Base-by-base conservation (phyloP, 2,329 filamentous ascomycete species). In the Stenocarpella maydis region DNA sequence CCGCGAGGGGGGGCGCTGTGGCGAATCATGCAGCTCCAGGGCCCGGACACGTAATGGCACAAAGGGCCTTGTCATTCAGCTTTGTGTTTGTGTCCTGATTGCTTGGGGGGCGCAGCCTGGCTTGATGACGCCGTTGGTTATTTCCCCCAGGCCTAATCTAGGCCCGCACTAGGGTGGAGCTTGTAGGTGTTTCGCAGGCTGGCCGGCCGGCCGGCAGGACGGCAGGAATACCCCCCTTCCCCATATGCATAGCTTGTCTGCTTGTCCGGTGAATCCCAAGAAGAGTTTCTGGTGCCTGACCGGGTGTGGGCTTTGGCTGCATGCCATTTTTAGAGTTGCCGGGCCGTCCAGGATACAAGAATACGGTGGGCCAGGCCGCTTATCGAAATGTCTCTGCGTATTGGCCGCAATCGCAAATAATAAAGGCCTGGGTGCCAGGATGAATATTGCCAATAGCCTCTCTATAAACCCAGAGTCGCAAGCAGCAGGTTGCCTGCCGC, bases 291-390 rank as follows among this genome's bases (percentile, higher is more conserved):
- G 55, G 55, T 45, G 26, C 58, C 41, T 34, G 58, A 24, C 43
- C n/a, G 43, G 43, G 58, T 15, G 34, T 49, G 41, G 39, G 34
- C 21, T 58, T 17, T 53, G 41, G 52, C 28, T 67, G 63, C 50
- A 53, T 65, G 64, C 64, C 64, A 58, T 58, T 67, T 67, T 67
- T 67, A 67, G 64, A 67, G n/a, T 55, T 58, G 28, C 28, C 39
- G 64, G 52, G 41, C 19, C 53, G 64, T 41, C 64, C 64, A 49
- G 64, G 50, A 55, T 66, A 66, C 50, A 55, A 17, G 4, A 34
- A 47, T 47, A 39, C 53, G 64, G 34, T 52, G 52, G 39, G 52
- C 53, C 17, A 26, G 61, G 64, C 41, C 47, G 41, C 52, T 21
- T 39, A 47, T 67, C 64, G 64, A 52, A 65, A 43, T 61, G 39